Evolutionary conservation across 2,329 filamentous ascomycete genomes (phyloP).

Genomic region (Paracoccidioides lutzii): DNA sequence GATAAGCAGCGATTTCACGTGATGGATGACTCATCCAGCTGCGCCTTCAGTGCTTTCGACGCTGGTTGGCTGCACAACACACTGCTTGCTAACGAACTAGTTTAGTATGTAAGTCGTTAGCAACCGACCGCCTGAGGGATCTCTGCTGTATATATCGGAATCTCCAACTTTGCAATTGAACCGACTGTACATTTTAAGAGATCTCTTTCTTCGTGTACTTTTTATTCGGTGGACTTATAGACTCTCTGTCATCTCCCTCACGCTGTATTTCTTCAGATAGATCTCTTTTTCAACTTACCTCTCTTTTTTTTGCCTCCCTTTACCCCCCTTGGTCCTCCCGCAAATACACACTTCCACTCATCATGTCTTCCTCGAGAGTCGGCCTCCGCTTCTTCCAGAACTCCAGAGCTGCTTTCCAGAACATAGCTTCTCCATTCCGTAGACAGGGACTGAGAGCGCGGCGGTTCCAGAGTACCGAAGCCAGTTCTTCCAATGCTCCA

Average conservation of each 20-base stretch:
- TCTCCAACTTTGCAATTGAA: not conserved
- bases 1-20: not conserved
- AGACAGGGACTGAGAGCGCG: constrained; percentile 38
- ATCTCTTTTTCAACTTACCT: not conserved
- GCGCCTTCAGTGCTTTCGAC: too few species aligned
- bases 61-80: not conserved
- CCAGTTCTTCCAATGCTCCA: constrained; percentile 32
- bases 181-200: not conserved
- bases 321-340: not conserved
- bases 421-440: constrained; percentile 44
- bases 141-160: too few species aligned
- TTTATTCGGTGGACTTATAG: not conserved
- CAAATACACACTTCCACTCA: constrained; percentile 12
- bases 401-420: constrained; percentile 38
- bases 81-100: not conserved
- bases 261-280: not conserved
- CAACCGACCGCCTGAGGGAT: not conserved
- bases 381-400: constrained; percentile 46
- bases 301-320: not conserved
- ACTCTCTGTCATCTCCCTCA: not conserved
- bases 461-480: constrained; percentile 59
- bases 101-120: not conserved
- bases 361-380: constrained; percentile 45
- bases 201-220: not conserved
- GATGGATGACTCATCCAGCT: not conserved